Evolutionary conservation across 805 yeast species (phyloP).

Genomic region (Cyberlindnera xylosilytica): DNA sequence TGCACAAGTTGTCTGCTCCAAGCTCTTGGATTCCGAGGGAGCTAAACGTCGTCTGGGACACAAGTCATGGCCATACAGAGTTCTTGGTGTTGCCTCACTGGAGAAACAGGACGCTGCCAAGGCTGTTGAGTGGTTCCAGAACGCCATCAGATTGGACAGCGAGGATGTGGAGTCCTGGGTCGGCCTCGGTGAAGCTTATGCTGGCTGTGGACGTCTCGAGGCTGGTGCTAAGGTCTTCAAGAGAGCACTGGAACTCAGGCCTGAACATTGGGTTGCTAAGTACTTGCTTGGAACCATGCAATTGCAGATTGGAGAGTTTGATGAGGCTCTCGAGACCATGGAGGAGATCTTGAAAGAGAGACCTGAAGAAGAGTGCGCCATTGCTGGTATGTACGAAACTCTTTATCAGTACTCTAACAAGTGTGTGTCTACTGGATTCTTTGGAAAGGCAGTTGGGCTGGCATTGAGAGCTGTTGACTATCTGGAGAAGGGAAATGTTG

Average conservation of each 20-base stretch:
- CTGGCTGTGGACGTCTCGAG: slow-evolving; percentile 77
- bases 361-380: slow-evolving; percentile 49
- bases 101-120: slow-evolving; percentile 68
- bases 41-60: slow-evolving; percentile 47
- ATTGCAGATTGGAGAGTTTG: slow-evolving; percentile 63
- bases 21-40: slow-evolving; percentile 62
- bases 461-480: slow-evolving; percentile 46
- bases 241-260: slow-evolving; percentile 55
- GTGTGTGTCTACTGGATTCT: slow-evolving; percentile 56
- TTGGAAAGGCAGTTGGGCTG: slow-evolving; percentile 57
- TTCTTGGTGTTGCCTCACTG: slow-evolving; percentile 74
- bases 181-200: slow-evolving; percentile 96
- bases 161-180: slow-evolving; percentile 81
- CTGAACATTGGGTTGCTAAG: slow-evolving; percentile 55
- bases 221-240: slow-evolving; percentile 83
- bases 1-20: slow-evolving; percentile 68
- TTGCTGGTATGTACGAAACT: slow-evolving; percentile 55
- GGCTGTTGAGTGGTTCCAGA: slow-evolving; percentile 88
- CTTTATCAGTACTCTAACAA: slow-evolving; percentile 51
- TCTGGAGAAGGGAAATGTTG: slow-evolving; percentile 35
- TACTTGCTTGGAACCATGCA: slow-evolving; percentile 68
- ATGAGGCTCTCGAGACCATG: slow-evolving; percentile 51
- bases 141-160: slow-evolving; percentile 68
- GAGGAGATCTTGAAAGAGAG: slow-evolving; percentile 36
- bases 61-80: slow-evolving; percentile 83